These are phyloP conservation scores for Croton setiger DNA, from an alignment of 441 rosid species.

Conservation along the genomic window DNA sequence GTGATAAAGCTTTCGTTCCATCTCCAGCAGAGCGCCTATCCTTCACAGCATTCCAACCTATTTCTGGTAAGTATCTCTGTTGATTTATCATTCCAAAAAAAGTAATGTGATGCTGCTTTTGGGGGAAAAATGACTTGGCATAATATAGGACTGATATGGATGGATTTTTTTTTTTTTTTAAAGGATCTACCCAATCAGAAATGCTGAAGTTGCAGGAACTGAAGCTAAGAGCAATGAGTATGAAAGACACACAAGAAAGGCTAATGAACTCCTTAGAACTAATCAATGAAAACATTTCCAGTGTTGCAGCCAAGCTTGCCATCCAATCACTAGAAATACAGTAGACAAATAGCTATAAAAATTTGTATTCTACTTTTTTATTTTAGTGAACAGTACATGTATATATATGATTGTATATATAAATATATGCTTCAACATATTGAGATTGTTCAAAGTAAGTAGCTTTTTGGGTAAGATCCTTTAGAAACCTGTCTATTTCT, in stretches of 20 bases:
- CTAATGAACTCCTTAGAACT: slow-evolving; percentile 47
- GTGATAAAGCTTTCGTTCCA: slow-evolving; percentile 53
- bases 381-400: too few species aligned
- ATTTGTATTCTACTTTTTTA: neutral
- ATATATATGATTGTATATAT: too few species aligned
- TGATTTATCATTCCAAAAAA: too few species aligned
- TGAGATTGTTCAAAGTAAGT: too few species aligned
- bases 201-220: slow-evolving; percentile 48
- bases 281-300: slow-evolving; percentile 49
- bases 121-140: neutral
- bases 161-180: slow-evolving; percentile 9
- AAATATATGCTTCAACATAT: too few species aligned
- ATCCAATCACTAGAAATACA: slow-evolving; percentile 55
- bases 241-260: slow-evolving; percentile 55
- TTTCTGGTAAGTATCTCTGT: slow-evolving; percentile 39
- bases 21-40: slow-evolving; percentile 58
- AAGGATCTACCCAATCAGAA: slow-evolving; percentile 63
- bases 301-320: slow-evolving; percentile 77
- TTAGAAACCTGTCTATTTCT: too few species aligned
- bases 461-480: too few species aligned
- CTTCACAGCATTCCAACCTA: slow-evolving; percentile 62
- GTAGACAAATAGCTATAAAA: slow-evolving; percentile 25
- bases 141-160: neutral
- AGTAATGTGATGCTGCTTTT: neutral
- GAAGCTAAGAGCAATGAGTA: slow-evolving; percentile 63